Base-by-base conservation (phyloP, 2,329 filamentous ascomycete species). In the Conoideocrella luteorostrata region DNA sequence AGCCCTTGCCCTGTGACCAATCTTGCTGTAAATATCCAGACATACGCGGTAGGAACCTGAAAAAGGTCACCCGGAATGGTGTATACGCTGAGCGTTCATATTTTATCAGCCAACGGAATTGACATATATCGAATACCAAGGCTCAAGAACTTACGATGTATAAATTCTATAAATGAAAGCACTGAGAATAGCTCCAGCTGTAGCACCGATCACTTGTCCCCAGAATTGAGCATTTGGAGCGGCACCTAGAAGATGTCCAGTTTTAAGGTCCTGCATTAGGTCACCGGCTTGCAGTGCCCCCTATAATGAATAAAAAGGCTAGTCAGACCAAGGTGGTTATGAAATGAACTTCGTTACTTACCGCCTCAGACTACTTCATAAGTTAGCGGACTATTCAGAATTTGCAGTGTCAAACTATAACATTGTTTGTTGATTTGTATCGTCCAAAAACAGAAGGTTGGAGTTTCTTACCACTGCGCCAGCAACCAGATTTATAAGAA, bases 261-360 rank as follows among this genome's bases (percentile, higher is more conserved):
- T 96, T 64, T 98, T 98, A 23, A 98, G 76, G 60, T 98, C 93
- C 61, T 98, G 93, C 77, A 98, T 87, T 44, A 98, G 79, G 63
- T 98, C 93, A 7, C 93, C 93, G 3, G 93, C 91, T 69, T 98
- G 93, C 4, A 97, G 72, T 4, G 93, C 93, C 5, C 93, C 73
- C 65, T 71, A 5, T 12, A 11, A 37, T 30, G 24, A 26, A 50
- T 52, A 54, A 44, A 13, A 30, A 21, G 44, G 26, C 28, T 36
- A 46, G 11, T 15, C 13, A 15, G 15, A 4, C 15, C n/a, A 7
- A 12, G 24, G 17, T 6, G 9, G 5, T 17, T 20, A 11, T 21
- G 7, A 13, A 11, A 15, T 29, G 9, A 9, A 23, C 5, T 28
- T 10, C 15, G 3, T 2, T 1, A 43, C 63, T 52, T 57, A 66